Conservation (phyloP, 768 basidiomycete genomes). For the Crepidotus variabilis region DNA sequence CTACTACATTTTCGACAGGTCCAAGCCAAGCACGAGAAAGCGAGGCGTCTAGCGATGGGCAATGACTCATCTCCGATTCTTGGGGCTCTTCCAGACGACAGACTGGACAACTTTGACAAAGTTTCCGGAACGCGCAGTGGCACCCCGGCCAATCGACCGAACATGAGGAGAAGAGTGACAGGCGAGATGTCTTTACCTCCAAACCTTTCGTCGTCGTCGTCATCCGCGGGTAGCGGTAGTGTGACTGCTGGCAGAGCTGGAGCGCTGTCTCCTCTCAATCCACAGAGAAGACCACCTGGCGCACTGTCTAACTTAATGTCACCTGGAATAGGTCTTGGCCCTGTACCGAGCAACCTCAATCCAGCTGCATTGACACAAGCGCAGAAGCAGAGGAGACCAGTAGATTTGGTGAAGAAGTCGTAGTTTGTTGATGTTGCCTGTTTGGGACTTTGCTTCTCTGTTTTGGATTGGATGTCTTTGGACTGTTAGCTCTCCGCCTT, state of each 20-base stretch:
- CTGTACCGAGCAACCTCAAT: constrained; percentile 17
- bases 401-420: constrained; percentile 27
- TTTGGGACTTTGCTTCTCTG: neutral
- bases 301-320: constrained; percentile 30
- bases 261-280: constrained; percentile 71
- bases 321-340: constrained; percentile 9
- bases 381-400: constrained; percentile 30
- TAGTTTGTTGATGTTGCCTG: neutral
- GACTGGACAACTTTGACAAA: constrained; percentile 26
- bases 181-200: constrained; percentile 38
- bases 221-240: neutral
- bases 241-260: constrained; percentile 34
- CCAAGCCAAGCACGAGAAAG: constrained; percentile 89
- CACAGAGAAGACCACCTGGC: constrained; percentile 53
- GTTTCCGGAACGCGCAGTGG: constrained; percentile 14
- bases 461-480: neutral
- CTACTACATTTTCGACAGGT: constrained; percentile 88
- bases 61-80: constrained; percentile 52
- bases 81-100: constrained; percentile 44
- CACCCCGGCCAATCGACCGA: constrained; percentile 34
- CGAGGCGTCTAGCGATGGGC: constrained; percentile 75
- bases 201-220: constrained; percentile 21
- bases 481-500: neutral
- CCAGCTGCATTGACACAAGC: constrained; percentile 29
- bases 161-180: constrained; percentile 60